Evolutionary conservation across 176 grass and related monocot species (phyloP), one percentile per base, ranked within the genome.

Genomic region (Carex scoparia): DNA sequence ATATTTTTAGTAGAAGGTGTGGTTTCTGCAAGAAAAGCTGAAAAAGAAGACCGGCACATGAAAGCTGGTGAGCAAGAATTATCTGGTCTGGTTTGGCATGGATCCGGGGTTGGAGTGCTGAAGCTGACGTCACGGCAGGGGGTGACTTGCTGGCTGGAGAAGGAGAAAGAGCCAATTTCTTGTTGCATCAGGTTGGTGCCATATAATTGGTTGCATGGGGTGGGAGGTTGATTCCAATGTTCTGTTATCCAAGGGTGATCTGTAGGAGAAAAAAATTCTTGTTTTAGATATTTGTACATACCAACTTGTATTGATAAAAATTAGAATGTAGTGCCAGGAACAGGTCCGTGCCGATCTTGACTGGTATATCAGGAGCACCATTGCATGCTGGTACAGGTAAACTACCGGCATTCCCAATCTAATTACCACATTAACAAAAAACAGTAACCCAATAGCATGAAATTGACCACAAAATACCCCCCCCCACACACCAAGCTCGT

Each of bases 181-280:
- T 89, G 84, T 58, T 64, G 74, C 19, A 10, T 10, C 15, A 89
- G 57, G 8, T 70, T 62, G 15, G 84, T 80, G 77, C 78, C 87
- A 37, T 85, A 79, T 74, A 87, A 84, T 37, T 79, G 66, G 33
- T 79, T 70, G n/a, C 88, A 87, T 2, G 82, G 84, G n/a, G 83
- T 85, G 31, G 82, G 83, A 3, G 90, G 68, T 65, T 98, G 85
- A 0, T 92, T 86, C 0, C 78, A 33, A 40, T 92, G 93, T 59
- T 92, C 85, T 81, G 63, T 89, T 80, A 99, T 94, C 93, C 96
- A 95, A 13, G 88, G 72, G 87, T 99, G 96, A 85, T 94, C 96
- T 95, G 87, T 73, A 32, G 28, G 79, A 38, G 2, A 49, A 12
- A 35, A 16, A 51, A 67, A 56, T 33, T 14, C 74, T 79, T 79